A percentile compares a stretch with the other conserved stretches of the same genome.
These are phyloP conservation scores for Aspergillus spinulosporus DNA, from an alignment of 2,329 filamentous ascomycete species.

Conservation along the genomic window DNA sequence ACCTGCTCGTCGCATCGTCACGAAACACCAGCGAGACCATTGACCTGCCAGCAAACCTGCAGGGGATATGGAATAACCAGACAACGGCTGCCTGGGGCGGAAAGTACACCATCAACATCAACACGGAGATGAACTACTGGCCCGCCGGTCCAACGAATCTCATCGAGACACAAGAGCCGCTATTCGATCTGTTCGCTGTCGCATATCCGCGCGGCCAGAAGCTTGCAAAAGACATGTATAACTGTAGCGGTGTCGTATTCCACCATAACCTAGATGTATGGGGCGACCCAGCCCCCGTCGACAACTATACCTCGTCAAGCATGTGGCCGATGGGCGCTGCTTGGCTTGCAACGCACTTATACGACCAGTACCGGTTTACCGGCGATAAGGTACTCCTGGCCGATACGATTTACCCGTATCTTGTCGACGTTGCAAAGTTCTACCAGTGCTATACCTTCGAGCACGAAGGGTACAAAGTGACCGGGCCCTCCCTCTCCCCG, in stretches of 20 bases:
- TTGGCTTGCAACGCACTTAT: constrained; percentile 5
- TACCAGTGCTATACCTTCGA: constrained; percentile 12
- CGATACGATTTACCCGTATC: constrained; percentile 1
- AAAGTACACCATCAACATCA: constrained; percentile 13
- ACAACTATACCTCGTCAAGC: constrained; percentile 9
- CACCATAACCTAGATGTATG: constrained; percentile 12
- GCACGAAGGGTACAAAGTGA: constrained; percentile 3
- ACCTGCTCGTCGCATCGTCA: constrained; percentile 6
- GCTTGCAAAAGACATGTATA: constrained; percentile 7
- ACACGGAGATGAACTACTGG: constrained; percentile 14
- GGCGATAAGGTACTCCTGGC: constrained; percentile 5
- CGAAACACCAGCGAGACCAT: constrained; percentile 1
- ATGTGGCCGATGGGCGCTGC: constrained; percentile 15
- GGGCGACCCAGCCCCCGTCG: constrained; percentile 11
- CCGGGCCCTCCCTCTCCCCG: constrained; percentile 6
- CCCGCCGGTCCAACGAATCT: constrained; percentile 1
- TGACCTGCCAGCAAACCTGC: constrained; percentile 6
- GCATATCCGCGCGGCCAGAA: not conserved
- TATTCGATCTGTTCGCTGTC: constrained; percentile 6
- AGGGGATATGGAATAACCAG: constrained; percentile 12
- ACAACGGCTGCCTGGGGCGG: constrained; percentile 11
- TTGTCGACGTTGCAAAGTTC: constrained; percentile 2
- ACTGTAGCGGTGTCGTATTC: constrained; percentile 7
- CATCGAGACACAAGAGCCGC: constrained; percentile 1
- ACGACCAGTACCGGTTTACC: constrained; percentile 12